A percentile compares a stretch with the other conserved stretches of the same genome.
These are phyloP conservation scores for Sparassis latifolia DNA, from an alignment of 1,284 basidiomycete species.

Conservation along the genomic window DNA sequence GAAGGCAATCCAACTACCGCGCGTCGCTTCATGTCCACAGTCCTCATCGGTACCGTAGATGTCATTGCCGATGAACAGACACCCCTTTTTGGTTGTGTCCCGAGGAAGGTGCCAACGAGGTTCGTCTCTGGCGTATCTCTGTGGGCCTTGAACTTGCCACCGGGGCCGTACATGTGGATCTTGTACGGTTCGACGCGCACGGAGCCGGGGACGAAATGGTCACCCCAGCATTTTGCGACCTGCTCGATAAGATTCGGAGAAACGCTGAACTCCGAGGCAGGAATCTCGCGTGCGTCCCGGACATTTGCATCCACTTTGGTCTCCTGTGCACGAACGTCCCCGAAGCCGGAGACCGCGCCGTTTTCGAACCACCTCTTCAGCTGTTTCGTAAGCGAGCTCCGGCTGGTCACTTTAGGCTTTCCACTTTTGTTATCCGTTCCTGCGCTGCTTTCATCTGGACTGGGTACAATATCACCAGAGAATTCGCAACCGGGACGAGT, in stretches of 20 bases:
- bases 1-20: neutral
- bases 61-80: slow-evolving; percentile 1
- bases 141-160: slow-evolving; percentile 22
- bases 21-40: neutral
- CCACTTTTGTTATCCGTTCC: too few relatives aligned
- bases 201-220: slow-evolving; percentile 12
- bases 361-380: neutral
- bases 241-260: slow-evolving; percentile 11
- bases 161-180: slow-evolving; percentile 23
- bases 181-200: slow-evolving; percentile 24
- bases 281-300: slow-evolving; percentile 20
- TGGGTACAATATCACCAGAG: neutral
- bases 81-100: neutral
- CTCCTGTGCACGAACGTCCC: neutral
- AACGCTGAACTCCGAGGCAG: slow-evolving; percentile 17
- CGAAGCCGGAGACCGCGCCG: neutral
- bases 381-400: neutral
- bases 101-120: slow-evolving; percentile 15
- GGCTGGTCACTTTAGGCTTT: too few relatives aligned
- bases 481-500: neutral
- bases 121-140: slow-evolving; percentile 21
- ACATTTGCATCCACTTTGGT: slow-evolving; percentile 3
- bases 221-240: slow-evolving; percentile 11
- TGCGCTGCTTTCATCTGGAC: neutral
- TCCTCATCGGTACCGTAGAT: neutral